A percentile compares a stretch with the other conserved stretches of the same genome.
Conservation (phyloP, 2,329 filamentous ascomycete genomes). For the Calonectria leucothoes region DNA sequence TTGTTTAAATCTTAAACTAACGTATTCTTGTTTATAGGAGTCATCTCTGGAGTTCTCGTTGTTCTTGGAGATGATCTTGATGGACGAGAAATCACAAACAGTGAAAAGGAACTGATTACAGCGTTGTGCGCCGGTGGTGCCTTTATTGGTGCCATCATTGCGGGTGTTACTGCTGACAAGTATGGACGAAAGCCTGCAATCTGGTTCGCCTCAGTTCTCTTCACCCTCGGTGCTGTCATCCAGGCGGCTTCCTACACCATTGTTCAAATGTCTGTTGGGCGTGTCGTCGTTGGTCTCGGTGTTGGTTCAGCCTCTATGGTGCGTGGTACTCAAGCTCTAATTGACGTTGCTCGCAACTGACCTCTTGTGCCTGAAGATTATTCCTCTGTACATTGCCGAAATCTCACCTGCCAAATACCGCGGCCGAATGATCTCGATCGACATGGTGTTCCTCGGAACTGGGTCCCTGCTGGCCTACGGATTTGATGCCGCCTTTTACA, state of each 20-base stretch:
- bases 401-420: conserved; percentile 36
- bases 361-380: conserved; percentile 14
- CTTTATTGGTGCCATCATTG: conserved; percentile 35
- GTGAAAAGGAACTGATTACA: conserved; percentile 36
- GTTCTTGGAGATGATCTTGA: conserved; percentile 46
- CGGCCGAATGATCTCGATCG: conserved; percentile 40
- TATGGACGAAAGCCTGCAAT: conserved; percentile 34
- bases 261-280: conserved; percentile 34
- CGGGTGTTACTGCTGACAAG: conserved; percentile 35
- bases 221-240: conserved; percentile 34
- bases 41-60: conserved; percentile 61
- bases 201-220: conserved; percentile 32
- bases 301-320: conserved; percentile 56
- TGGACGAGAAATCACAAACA: conserved; percentile 12
- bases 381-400: conserved; percentile 42
- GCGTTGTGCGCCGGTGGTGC: conserved; percentile 35
- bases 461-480: conserved; percentile 34
- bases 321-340: conserved; percentile 4
- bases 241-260: conserved; percentile 33
- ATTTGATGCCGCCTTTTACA: conserved; percentile 47
- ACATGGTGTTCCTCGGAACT: conserved; percentile 37
- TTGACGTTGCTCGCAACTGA: not conserved
- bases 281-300: conserved; percentile 50
- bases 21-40: too few relatives aligned
- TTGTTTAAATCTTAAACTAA: too few relatives aligned